Percentiles rank a stretch among this genome's conserved stretches.
Conservation (phyloP, 2,329 filamentous ascomycete genomes). For the Aureobasidium uvarum region DNA sequence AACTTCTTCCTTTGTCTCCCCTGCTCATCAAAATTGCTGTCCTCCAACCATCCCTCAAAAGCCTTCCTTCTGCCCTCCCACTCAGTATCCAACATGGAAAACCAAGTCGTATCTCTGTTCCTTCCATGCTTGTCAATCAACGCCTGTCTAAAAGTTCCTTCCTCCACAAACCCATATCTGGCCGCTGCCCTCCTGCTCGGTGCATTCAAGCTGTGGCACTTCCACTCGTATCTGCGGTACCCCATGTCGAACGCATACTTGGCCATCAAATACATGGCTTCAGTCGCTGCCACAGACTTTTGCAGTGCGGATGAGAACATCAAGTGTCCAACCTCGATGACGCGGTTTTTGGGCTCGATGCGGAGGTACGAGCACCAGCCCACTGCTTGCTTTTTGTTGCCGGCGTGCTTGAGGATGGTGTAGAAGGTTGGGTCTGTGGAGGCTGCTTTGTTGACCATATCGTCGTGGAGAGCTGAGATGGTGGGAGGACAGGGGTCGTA, state of each 20-base stretch:
- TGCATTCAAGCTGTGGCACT: constrained; percentile 59
- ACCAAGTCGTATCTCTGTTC: constrained; percentile 61
- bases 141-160: constrained; percentile 62
- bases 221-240: constrained; percentile 63
- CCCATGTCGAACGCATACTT: constrained; percentile 55
- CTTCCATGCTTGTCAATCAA: constrained; percentile 56
- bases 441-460: constrained; percentile 34
- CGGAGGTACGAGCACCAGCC: constrained; percentile 48
- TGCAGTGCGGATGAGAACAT: constrained; percentile 53
- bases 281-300: constrained; percentile 57
- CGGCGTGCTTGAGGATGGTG: constrained; percentile 41
- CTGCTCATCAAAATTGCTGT: constrained; percentile 55
- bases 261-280: constrained; percentile 58
- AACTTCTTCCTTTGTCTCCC: constrained; percentile 54
- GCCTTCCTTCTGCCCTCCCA: constrained; percentile 52
- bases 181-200: constrained; percentile 55
- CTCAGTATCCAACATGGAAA: constrained; percentile 57
- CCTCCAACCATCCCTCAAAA: constrained; percentile 56
- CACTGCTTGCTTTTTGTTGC: constrained; percentile 41
- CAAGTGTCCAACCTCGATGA: constrained; percentile 59
- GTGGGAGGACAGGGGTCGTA: constrained; percentile 39
- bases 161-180: constrained; percentile 58
- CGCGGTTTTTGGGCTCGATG: constrained; percentile 49
- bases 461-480: constrained; percentile 28
- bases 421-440: constrained; percentile 46